Evolutionary conservation across 1,139 yeast species (phyloP).

Genomic region (Geotrichum aggregatum): DNA sequence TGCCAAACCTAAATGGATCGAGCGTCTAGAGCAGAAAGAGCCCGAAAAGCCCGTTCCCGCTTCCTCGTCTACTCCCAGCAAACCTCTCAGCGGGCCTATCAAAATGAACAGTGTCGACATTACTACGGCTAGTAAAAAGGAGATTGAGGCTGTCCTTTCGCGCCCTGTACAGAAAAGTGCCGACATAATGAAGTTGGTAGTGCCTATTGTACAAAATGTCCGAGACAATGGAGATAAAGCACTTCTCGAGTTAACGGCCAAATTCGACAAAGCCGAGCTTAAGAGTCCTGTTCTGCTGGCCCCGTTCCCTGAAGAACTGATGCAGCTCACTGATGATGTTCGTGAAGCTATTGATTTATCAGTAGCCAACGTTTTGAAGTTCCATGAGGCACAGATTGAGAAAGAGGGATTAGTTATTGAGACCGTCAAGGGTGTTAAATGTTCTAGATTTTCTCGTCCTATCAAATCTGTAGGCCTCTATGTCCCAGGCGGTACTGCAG

Average conservation of each 20-base stretch:
- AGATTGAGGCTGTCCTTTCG: conserved; percentile 57
- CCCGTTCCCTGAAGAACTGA: conserved; percentile 76
- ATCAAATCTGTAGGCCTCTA: conserved; percentile 92
- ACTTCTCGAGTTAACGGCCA: conserved; percentile 75
- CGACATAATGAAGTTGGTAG: conserved; percentile 85
- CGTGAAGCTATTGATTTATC: conserved; percentile 84
- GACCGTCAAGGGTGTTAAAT: conserved; percentile 87
- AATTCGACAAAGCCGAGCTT: conserved; percentile 80
- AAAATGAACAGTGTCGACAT: conserved; percentile 60
- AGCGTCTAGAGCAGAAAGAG: conserved; percentile 29
- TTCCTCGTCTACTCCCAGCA: conserved; percentile 23
- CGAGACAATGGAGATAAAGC: conserved; percentile 79
- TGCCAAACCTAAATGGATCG: conserved; percentile 74
- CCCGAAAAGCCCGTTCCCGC: conserved; percentile 21
- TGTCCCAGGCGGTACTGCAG: conserved; percentile 98
- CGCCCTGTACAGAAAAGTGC: conserved; percentile 91
- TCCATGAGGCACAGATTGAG: conserved; percentile 88
- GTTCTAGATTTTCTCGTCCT: conserved; percentile 93
- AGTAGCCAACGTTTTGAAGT: conserved; percentile 78
- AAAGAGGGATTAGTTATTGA: conserved; percentile 62
- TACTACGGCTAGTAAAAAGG: conserved; percentile 43
- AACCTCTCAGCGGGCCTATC: conserved; percentile 43
- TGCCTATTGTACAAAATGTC: conserved; percentile 81
- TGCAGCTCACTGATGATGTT: conserved; percentile 73
- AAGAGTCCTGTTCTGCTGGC: conserved; percentile 71